Base-by-base conservation (phyloP, 2,329 filamentous ascomycete genomes). In the Penicillium griseofulvum region DNA sequence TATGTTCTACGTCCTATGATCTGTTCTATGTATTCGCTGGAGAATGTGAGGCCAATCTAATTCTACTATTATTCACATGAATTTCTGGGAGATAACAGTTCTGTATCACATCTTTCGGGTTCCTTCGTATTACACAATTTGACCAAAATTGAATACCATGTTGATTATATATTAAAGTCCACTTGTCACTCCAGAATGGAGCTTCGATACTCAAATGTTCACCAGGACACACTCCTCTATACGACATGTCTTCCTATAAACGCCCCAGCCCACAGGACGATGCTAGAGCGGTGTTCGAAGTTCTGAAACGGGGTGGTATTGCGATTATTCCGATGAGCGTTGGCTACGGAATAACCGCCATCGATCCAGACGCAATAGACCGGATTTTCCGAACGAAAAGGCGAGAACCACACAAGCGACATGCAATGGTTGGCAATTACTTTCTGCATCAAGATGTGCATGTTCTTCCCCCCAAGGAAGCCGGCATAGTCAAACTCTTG, bases 351-450 rank as follows among this genome's bases (percentile, higher is more conserved):
- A 58, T 68, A 2, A 57, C 64, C 6, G 64, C 63, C 9, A 62
- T 46, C 7, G 51, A 62, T 24, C 46, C 62, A 3, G 45, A 45
- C 7, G 67, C 65, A 3, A 47, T 70, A 12, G 39, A 64, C 26
- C 59, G 60, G 0, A 60, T 65, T 14, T 64, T 62, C 36, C n/a
- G 44, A 0, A 52, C 55, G 1, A 70, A 70, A 43, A 52, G 55
- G 16, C 61, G 66, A 7, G n/a, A 59, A 17, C 52, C 60, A 9
- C 59, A 68, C 42, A 68, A 70, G 39, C 54, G 57, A 14, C 64
- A 69, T 48, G 68, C 64, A n/a, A 65, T 70, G 56, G 61, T 65
- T 19, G 68, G 68, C 5, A 68, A 52, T 31, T 67, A 63, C 28
- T 41, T 44, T 10, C 63, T 70, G 3, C 65, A 70, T 39, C 53